Percentiles rank a stretch among this genome's conserved stretches.
Conservation (phyloP, 495 filamentous ascomycete species). For the Paragyromitra xinjiangensis region DNA sequence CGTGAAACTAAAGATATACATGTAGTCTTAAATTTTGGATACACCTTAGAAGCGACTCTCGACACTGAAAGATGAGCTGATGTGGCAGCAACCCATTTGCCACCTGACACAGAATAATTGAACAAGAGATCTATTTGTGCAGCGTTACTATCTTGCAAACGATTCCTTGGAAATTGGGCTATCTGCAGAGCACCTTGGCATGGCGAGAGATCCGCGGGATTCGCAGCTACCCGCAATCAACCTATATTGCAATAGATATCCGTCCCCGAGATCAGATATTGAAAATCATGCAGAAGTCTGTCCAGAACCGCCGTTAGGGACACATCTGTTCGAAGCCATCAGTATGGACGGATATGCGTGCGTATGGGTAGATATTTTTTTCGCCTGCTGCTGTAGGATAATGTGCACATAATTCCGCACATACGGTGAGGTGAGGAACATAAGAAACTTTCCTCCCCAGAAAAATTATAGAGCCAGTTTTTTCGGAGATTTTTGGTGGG, state of each 20-base stretch:
- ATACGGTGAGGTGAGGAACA: not conserved
- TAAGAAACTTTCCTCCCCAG: not conserved
- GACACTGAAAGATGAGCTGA: not conserved
- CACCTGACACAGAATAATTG: not conserved
- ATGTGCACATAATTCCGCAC: too few relatives aligned
- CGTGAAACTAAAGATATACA: not conserved
- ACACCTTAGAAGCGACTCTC: not conserved
- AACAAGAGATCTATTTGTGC: not conserved
- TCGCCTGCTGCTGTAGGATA: not conserved
- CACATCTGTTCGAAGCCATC: too few relatives aligned
- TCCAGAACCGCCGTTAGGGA: not conserved
- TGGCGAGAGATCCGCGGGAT: constrained; percentile 6
- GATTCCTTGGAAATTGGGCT: constrained; percentile 4
- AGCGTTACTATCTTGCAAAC: not conserved
- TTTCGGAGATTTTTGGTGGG: not conserved
- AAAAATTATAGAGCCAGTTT: not conserved
- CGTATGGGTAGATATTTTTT: not conserved
- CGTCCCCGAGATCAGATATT: not conserved
- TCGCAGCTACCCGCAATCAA: constrained; percentile 10
- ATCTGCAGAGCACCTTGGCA: not conserved
- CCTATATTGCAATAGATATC: not conserved
- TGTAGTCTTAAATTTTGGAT: not conserved
- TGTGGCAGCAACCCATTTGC: not conserved
- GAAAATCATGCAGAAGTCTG: not conserved
- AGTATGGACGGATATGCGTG: not conserved